phyloP scores from a whole-genome alignment of 345 rosid genomes.

The Populus tremula region DNA sequence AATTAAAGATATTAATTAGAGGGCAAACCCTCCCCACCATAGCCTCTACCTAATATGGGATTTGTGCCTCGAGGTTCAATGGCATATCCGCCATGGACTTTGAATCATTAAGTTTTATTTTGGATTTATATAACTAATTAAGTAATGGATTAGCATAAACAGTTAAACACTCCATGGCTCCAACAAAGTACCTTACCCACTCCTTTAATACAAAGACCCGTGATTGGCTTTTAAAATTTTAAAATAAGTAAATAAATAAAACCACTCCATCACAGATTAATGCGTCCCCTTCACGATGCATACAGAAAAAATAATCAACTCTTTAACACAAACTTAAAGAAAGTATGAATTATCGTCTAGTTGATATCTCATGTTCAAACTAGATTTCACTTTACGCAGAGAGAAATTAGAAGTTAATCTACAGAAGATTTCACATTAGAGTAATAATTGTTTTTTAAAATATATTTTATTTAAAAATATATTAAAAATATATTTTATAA shows the following conservation, averaged over 20 bases:
- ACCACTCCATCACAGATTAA: not conserved
- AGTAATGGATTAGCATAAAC: not conserved
- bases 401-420: too few relatives aligned
- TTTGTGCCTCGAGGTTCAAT: not conserved
- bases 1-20: not conserved
- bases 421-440: too few relatives aligned
- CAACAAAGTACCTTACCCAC: too few relatives aligned
- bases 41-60: not conserved
- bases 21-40: not conserved
- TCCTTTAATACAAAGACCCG: not conserved
- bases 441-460: accelerated
- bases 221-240: not conserved
- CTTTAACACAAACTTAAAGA: not conserved
- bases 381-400: too few relatives aligned
- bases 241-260: too few relatives aligned
- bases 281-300: too few relatives aligned
- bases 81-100: not conserved
- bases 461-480: too few relatives aligned
- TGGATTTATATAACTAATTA: not conserved
- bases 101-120: not conserved
- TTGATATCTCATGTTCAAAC: too few relatives aligned
- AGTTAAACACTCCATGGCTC: not conserved
- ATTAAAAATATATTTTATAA: too few relatives aligned
- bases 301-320: not conserved
- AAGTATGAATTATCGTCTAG: too few relatives aligned